Evolutionary conservation across 768 basidiomycete genomes (phyloP).

Genomic region (Amanita inopinata): DNA sequence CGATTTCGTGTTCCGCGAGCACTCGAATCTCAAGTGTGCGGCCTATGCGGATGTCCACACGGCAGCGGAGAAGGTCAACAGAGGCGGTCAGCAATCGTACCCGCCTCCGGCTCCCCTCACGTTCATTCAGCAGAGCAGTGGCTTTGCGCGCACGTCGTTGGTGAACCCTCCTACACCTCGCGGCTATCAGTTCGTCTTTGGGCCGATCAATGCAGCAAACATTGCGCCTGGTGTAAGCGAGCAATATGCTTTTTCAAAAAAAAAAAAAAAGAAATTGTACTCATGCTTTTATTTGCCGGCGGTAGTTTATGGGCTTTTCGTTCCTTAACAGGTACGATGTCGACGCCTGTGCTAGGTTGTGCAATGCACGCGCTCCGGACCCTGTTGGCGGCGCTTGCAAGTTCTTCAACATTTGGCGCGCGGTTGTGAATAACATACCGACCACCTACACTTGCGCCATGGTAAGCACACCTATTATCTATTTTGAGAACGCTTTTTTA

Average conservation of each 20-base stretch:
- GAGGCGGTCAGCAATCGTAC: slow-evolving; percentile 32
- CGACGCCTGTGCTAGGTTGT: slow-evolving; percentile 33
- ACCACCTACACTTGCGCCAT: slow-evolving; percentile 43
- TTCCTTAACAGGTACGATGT: slow-evolving; percentile 43
- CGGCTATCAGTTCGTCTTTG: slow-evolving; percentile 37
- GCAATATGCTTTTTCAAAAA: background rate
- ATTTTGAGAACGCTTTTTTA: background rate
- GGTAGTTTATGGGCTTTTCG: slow-evolving; percentile 42
- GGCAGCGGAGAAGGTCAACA: slow-evolving; percentile 35
- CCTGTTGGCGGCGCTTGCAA: slow-evolving; percentile 34
- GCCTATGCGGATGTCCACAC: slow-evolving; percentile 33
- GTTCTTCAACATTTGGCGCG: slow-evolving; percentile 48
- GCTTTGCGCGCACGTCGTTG: slow-evolving; percentile 27
- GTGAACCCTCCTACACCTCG: slow-evolving; percentile 29
- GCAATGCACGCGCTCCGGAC: slow-evolving; percentile 34
- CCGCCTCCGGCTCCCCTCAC: slow-evolving; percentile 25
- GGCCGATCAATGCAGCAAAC: slow-evolving; percentile 36
- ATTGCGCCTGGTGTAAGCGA: slow-evolving; percentile 32
- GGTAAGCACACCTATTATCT: slow-evolving; percentile 19
- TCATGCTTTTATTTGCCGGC: background rate
- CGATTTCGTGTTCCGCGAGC: slow-evolving; percentile 26
- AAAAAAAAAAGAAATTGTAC: background rate
- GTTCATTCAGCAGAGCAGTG: slow-evolving; percentile 35
- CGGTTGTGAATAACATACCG: slow-evolving; percentile 32
- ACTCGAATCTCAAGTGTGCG: slow-evolving; percentile 40